Base-by-base conservation (phyloP, 305 asterid species). In the Withania somnifera region DNA sequence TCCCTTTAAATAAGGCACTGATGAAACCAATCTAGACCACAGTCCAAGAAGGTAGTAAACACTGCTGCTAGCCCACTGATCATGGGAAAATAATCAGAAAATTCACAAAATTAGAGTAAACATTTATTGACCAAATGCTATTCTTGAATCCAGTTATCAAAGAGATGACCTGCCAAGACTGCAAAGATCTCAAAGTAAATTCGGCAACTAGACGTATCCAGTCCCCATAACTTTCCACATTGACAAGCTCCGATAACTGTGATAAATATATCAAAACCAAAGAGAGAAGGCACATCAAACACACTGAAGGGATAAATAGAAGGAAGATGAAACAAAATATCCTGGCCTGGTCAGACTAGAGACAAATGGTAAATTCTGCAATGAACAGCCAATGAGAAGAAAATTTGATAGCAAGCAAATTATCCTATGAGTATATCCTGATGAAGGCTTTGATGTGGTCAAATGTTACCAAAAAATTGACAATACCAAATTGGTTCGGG, bases 41-140 rank as follows among this genome's bases (percentile, higher is more conserved):
- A 97, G 88, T 85, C 99, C 99, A 82, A 97, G 88, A 77, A 97
- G 98, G 88, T 97, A 97, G 90, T 94, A 97, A 76, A 97, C 97
- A 67, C 99, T 97, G 92, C 92, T 90, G 88, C 99, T 97, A 85
- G 98, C 99, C 99, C 99, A 97, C 99, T 97, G 94, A 87, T 92
- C 84, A 58, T 63, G 80, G 63, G n/a, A 81, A 60, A 71, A 36
- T 34, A n/a, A 82, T 84, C 79, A 86, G 79, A 64, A 60, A 83
- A 73, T 78, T 66, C 9, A 24, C 45, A 56, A 66, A 78, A 76
- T 61, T 36, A 79, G 42, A 24, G 24, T 28, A 30, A 71, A 80
- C 84, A 42, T 19, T n/a, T 52, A 30, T 4, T 19, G 63, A 34
- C 68, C 34, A 28, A 76, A 80, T 20, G 56, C 53, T 22, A 42